Evolutionary conservation across 768 basidiomycete species (phyloP), one percentile per base, ranked within the genome.

Genomic region (Xanthoconium stramineum): DNA sequence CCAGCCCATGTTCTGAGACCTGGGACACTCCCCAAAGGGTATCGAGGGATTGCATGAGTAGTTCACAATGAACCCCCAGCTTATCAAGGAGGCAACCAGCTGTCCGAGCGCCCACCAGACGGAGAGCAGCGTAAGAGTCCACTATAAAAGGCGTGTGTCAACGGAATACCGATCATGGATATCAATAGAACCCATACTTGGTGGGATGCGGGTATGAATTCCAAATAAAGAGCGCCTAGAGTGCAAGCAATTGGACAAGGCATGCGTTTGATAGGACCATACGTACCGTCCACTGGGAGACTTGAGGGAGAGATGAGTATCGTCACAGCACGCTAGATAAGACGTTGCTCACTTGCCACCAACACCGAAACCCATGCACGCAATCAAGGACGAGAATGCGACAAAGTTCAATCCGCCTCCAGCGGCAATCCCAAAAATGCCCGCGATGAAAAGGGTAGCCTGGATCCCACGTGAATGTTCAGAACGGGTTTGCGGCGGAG

Each of bases 1-100:
- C 83, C 83, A 85, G 12, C 84, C 84, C 77, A 80, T 82, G 59
- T 85, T 85, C 58, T 76, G 69, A 0, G 69, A 71, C 55, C 75
- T 76, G 3, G 72, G 63, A 59, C 84, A 85, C 60, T 80, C 68
- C 38, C 76, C 71, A 33, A 61, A 63, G 5, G 55, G 53, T 56
- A 59, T 57, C 40, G 60, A 60, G 17, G 72, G 56, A 30, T 68
- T 61, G 62, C 83, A 85, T 5, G 83, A 81, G 61, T 78, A 84
- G 57, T 78, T 80, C 28, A 76, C 76, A 35, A 84, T 81, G 61
- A 84, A 80, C 0, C 73, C 80, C 78, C 80, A 85, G 8, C 80
- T 78, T 32, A 84, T 72, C 32, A 79, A 65, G 17, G 78, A 82
- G 10, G 81, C 77, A 17, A 78, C 64, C 10, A 83, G 73, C 70